Conservation (phyloP, 257 asterid species). For the Solanum rostratum region DNA sequence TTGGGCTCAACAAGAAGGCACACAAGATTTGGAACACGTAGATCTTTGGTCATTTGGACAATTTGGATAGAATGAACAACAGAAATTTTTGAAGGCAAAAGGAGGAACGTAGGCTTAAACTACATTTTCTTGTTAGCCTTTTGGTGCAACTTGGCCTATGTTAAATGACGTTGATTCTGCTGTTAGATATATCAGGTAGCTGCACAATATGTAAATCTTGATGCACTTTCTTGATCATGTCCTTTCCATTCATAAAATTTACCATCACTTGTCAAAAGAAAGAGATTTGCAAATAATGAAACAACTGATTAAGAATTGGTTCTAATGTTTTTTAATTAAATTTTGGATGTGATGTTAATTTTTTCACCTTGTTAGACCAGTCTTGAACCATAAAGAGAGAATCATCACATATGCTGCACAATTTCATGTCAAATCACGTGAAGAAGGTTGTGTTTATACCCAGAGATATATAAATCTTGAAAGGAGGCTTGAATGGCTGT, state of each 20-base stretch:
- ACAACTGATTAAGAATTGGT: background rate
- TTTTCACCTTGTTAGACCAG: background rate
- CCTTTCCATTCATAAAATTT: background rate
- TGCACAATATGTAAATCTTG: background rate
- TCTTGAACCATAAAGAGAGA: background rate
- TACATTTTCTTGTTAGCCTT: background rate
- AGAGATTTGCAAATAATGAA: background rate
- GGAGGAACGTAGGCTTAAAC: background rate
- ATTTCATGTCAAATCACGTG: background rate
- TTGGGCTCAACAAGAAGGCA: background rate
- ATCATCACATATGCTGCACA: background rate
- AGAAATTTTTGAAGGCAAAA: background rate
- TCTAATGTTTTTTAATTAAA: background rate
- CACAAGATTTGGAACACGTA: background rate
- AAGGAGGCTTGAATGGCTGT: conserved; percentile 76
- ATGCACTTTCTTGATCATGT: background rate
- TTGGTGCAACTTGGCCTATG: background rate
- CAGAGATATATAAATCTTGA: conserved; percentile 60
- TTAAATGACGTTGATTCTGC: background rate
- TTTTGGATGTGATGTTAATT: background rate
- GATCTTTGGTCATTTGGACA: background rate
- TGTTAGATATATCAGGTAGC: background rate
- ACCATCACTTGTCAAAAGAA: background rate
- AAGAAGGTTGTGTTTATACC: conserved; percentile 23
- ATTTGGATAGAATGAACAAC: background rate